Evolutionary conservation across 345 rosid genomes (phyloP).

Genomic region (Rhizophora mangle): DNA sequence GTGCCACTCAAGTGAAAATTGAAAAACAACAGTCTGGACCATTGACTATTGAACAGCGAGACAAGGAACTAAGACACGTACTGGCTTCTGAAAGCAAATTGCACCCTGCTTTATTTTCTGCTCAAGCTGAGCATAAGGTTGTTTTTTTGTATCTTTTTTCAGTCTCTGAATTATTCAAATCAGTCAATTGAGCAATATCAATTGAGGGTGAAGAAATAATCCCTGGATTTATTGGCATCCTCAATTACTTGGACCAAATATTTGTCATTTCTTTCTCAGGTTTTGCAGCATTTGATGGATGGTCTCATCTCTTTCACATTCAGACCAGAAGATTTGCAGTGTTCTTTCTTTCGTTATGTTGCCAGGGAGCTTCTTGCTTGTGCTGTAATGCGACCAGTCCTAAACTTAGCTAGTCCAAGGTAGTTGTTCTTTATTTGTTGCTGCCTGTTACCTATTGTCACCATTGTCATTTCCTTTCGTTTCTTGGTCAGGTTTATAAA

Average conservation of each 20-base stretch:
- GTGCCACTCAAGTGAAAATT: constrained; percentile 66
- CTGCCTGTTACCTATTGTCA: not conserved
- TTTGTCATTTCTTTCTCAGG: constrained; percentile 47
- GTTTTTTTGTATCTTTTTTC: too few species aligned
- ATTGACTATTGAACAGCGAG: constrained; percentile 57
- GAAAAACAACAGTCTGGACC: constrained; percentile 43
- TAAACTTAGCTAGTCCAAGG: constrained; percentile 93
- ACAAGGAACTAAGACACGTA: constrained; percentile 57
- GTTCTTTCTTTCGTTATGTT: constrained; percentile 68
- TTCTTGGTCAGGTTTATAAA: constrained; percentile 71
- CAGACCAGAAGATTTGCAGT: constrained; percentile 82
- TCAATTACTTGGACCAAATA: constrained; percentile 6
- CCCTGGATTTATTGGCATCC: constrained; percentile 13
- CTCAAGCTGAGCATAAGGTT: constrained; percentile 97
- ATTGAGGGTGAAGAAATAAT: not conserved
- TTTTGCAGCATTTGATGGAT: constrained; percentile 84
- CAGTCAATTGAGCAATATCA: not conserved
- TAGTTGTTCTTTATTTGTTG: constrained; percentile 25
- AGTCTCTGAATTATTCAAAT: too few species aligned
- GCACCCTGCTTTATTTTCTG: constrained; percentile 93
- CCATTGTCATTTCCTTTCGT: constrained; percentile 14
- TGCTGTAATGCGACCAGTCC: constrained; percentile 85
- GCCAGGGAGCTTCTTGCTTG: constrained; percentile 94
- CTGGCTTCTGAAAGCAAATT: constrained; percentile 75
- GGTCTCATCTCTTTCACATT: constrained; percentile 76